Conservation (phyloP, 768 basidiomycete genomes). For the Roridomyces roridus region DNA sequence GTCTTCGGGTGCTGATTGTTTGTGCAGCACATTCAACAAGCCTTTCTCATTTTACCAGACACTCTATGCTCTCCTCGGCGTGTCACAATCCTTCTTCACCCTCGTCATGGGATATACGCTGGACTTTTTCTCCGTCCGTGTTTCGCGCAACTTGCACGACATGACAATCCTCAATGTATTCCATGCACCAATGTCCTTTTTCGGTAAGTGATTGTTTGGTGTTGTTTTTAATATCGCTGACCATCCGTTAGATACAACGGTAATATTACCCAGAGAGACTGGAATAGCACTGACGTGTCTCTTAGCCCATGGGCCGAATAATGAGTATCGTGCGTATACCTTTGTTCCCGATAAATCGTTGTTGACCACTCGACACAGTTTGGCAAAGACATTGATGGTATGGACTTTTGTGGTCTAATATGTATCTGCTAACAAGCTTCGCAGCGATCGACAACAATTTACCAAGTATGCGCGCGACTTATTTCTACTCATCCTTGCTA, state of each 20-base stretch:
- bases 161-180: conserved; percentile 60
- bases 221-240: no score
- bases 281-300: background rate
- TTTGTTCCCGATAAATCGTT: background rate
- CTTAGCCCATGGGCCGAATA: conserved; percentile 67
- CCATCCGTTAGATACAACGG: no score
- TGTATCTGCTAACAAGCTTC: background rate
- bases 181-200: conserved; percentile 78
- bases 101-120: conserved; percentile 61
- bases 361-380: conserved; percentile 41
- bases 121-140: conserved; percentile 61
- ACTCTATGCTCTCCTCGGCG: conserved; percentile 65
- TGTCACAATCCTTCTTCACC: conserved; percentile 60
- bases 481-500: background rate
- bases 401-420: conserved; percentile 3
- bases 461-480: conserved; percentile 46
- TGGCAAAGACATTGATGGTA: conserved; percentile 72
- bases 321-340: conserved; percentile 43
- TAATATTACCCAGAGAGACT: no score
- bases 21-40: conserved; percentile 48
- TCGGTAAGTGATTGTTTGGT: no score
- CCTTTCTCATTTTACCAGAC: conserved; percentile 67
- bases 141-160: conserved; percentile 67
- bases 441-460: conserved; percentile 65
- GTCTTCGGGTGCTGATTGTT: background rate